phyloP scores from a whole-genome alignment of 257 asterid species.

The Solanum acaule region DNA sequence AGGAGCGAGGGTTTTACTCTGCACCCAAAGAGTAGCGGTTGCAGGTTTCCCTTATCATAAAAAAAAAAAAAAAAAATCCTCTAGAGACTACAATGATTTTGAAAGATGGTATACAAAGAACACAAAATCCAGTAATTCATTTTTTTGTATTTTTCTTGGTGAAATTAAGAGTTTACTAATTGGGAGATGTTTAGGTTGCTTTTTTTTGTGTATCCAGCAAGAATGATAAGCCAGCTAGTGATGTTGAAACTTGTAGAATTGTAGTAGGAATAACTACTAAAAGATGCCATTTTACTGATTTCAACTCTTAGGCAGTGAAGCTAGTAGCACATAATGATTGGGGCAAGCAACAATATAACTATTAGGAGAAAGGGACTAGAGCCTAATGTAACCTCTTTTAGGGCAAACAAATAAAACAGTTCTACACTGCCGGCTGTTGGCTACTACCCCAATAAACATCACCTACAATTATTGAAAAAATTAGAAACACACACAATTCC shows the following conservation, averaged over 20 bases:
- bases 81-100: not conserved
- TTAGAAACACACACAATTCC: not conserved
- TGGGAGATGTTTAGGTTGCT: not conserved
- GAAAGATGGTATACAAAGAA: not conserved
- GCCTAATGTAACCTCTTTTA: not conserved
- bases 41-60: too few relatives aligned
- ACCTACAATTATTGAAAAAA: not conserved
- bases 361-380: not conserved
- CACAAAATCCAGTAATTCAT: not conserved
- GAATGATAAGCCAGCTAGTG: not conserved
- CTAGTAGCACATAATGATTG: not conserved
- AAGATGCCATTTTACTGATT: not conserved
- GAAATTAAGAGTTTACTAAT: not conserved
- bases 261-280: not conserved
- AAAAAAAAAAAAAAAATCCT: too few relatives aligned
- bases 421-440: not conserved
- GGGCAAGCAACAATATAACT: not conserved
- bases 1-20: too few relatives aligned
- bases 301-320: not conserved
- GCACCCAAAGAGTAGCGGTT: too few relatives aligned
- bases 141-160: not conserved
- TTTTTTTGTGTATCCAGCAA: not conserved
- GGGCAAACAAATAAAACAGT: not conserved
- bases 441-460: not conserved
- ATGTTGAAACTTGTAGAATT: not conserved